Evolutionary conservation across 2,329 filamentous ascomycete genomes (phyloP).

Genomic region (Microcyclosporella mali): DNA sequence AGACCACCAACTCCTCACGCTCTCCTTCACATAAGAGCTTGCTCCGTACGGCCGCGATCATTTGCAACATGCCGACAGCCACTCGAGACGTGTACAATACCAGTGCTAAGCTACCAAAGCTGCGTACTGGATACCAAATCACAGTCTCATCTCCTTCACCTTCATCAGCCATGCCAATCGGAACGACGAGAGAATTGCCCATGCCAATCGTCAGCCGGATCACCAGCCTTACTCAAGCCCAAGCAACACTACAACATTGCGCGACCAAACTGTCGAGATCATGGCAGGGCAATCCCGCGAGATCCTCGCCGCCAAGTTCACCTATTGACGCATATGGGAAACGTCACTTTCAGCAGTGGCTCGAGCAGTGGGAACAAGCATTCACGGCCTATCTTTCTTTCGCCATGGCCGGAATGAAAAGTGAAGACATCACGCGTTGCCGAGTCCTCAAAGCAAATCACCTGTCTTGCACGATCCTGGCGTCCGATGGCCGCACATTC

Average conservation of each 20-base stretch:
- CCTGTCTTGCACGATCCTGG: slow-evolving; percentile 28
- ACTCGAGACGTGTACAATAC: slow-evolving; percentile 16
- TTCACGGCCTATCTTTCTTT: slow-evolving; percentile 27
- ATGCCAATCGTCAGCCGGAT: slow-evolving; percentile 27
- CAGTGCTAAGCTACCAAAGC: slow-evolving; percentile 12
- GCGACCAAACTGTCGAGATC: slow-evolving; percentile 22
- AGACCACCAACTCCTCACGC: too few species aligned
- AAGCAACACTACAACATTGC: slow-evolving; percentile 29
- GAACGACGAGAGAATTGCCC: slow-evolving; percentile 25
- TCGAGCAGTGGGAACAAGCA: slow-evolving; percentile 29
- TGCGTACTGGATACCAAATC: slow-evolving; percentile 14
- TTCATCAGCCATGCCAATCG: slow-evolving; percentile 8
- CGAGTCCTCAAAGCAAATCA: slow-evolving; percentile 31
- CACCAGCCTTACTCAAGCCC: slow-evolving; percentile 26
- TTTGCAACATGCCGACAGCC: slow-evolving; percentile 14
- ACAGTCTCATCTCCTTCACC: slow-evolving; percentile 8
- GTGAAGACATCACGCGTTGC: slow-evolving; percentile 24
- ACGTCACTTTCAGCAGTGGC: slow-evolving; percentile 24
- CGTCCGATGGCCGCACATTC: slow-evolving; percentile 18
- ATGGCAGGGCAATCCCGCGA: slow-evolving; percentile 14
- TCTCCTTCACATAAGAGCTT: background rate
- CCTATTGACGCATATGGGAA: slow-evolving; percentile 15
- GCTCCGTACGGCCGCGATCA: slow-evolving; percentile 1
- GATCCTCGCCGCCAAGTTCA: slow-evolving; percentile 15
- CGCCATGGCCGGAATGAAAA: slow-evolving; percentile 23